Evolutionary conservation across 257 asterid species (phyloP), one percentile per base, ranked within the genome.

Genomic region (Nicotiana paniculata): DNA sequence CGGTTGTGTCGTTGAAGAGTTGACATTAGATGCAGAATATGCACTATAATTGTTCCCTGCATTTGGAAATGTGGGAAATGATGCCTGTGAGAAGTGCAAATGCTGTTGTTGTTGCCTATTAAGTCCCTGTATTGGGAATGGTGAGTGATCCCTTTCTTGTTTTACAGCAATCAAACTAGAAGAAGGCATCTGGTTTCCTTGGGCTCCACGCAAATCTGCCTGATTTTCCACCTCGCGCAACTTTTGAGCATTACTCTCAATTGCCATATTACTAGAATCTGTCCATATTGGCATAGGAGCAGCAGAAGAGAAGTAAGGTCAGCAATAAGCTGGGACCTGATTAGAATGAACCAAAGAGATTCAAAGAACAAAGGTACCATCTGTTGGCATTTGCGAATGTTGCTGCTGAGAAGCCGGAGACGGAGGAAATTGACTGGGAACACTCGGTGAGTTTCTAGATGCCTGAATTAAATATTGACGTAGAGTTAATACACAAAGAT

Each of bases 31-130:
- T 21, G 96, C 84, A 68, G 98, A 55, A 85, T 90, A 91, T 55
- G 94, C 88, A 4, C 90, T 83, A 84, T 89, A 91, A 83, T 88
- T 89, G 77, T 87, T 89, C 67, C 91, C 94, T 76, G 90, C 54
- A 88, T 84, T 84, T 48, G 91, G 96, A 81, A 84, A 89, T 17
- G 93, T 32, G 28, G 97, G 84, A 84, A 88, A 90, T 46, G 97
- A 86, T 58, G 90, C 59, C 85, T 89, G 98, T 43, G 93, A 61
- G 88, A 91, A 89, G 83, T 89, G 97, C 86, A 89, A 80, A 79
- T 91, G 97, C 77, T 86, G 88, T 57, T 82, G 86, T 70, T 90
- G 97, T 88, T 87, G 97, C 87, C 93, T 95, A 83, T 89, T 93
- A 81, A 88, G 85, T 81, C 93, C 97, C 86, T 89, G 96, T 18